phyloP scores from a whole-genome alignment of 176 grass and related monocot species.

The Eleusine coracana region DNA sequence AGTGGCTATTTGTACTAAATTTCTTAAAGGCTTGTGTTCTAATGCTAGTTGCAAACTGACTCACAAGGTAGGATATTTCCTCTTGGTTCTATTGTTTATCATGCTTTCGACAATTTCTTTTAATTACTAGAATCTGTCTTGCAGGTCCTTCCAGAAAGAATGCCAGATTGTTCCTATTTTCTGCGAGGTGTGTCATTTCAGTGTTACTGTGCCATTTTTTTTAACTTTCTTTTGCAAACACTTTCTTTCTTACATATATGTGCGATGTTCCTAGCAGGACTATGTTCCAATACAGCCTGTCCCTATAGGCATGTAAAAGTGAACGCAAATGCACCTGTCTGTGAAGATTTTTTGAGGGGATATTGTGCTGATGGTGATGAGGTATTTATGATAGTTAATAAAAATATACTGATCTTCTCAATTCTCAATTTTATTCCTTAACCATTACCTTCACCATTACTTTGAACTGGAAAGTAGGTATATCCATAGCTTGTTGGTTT shows the following conservation, averaged over 20 bases:
- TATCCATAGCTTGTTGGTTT: constrained; percentile 10
- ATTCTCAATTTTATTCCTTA: neutral
- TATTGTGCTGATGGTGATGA: constrained; percentile 96
- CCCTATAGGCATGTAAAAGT: constrained; percentile 99
- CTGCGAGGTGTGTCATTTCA: constrained; percentile 69
- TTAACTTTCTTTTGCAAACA: constrained; percentile 6
- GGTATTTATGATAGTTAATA: constrained; percentile 53
- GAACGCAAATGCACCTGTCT: constrained; percentile 71
- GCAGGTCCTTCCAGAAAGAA: constrained; percentile 93
- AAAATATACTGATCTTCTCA: constrained; percentile 18
- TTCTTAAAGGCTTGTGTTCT: constrained; percentile 87
- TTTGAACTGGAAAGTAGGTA: constrained; percentile 13
- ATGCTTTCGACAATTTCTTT: constrained; percentile 30
- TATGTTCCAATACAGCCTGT: constrained; percentile 84
- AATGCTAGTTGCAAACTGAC: constrained; percentile 86
- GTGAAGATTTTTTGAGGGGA: constrained; percentile 88
- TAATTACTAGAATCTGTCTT: constrained; percentile 47
- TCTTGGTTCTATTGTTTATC: constrained; percentile 47
- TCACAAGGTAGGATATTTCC: constrained; percentile 69
- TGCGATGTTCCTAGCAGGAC: constrained; percentile 52
- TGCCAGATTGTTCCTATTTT: constrained; percentile 99
- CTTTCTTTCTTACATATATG: constrained; percentile 43
- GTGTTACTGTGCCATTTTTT: constrained; percentile 13
- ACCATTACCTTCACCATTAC: neutral
- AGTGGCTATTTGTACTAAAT: constrained; percentile 98